A percentile compares a stretch with the other conserved stretches of the same genome.
phyloP scores from a whole-genome alignment of 2,329 filamentous ascomycete genomes.

The Cordyceps militaris region DNA sequence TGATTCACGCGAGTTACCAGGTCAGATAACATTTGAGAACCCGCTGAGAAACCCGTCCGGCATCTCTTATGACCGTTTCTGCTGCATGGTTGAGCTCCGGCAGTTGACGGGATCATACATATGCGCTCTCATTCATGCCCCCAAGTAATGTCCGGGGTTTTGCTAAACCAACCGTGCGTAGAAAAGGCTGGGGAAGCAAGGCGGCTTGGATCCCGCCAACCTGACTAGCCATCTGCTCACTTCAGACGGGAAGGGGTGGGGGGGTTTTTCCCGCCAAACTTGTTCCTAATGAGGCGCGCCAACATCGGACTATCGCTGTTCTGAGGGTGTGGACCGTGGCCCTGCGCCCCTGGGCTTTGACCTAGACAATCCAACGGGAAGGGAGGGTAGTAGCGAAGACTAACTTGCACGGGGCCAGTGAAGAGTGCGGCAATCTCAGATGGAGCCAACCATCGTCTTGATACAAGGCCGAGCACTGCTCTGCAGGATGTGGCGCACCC shows the following conservation, averaged over 20 bases:
- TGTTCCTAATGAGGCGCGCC: neutral
- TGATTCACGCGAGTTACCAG: too few species aligned
- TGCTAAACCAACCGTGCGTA: neutral
- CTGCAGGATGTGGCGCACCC: neutral
- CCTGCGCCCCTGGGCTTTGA: conserved; percentile 5
- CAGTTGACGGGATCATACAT: neutral
- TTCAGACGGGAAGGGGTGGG: neutral
- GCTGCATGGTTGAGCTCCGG: neutral
- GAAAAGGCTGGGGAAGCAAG: neutral
- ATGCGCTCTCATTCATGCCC: neutral
- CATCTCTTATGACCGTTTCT: neutral
- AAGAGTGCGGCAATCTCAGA: neutral
- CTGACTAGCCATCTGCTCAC: neutral
- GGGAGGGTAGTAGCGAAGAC: neutral
- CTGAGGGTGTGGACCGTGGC: neutral
- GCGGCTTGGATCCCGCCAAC: neutral
- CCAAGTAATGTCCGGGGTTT: neutral
- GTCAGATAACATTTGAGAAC: too few species aligned
- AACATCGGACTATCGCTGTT: conserved; percentile 10
- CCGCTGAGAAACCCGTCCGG: neutral
- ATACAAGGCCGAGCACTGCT: neutral
- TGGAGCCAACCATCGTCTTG: neutral
- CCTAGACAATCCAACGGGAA: neutral
- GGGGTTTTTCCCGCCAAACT: neutral
- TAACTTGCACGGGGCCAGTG: neutral